Percentiles rank a stretch among this genome's conserved stretches.
Evolutionary conservation across 768 basidiomycete genomes (phyloP).

Genomic region (Auriscalpium vulgare): DNA sequence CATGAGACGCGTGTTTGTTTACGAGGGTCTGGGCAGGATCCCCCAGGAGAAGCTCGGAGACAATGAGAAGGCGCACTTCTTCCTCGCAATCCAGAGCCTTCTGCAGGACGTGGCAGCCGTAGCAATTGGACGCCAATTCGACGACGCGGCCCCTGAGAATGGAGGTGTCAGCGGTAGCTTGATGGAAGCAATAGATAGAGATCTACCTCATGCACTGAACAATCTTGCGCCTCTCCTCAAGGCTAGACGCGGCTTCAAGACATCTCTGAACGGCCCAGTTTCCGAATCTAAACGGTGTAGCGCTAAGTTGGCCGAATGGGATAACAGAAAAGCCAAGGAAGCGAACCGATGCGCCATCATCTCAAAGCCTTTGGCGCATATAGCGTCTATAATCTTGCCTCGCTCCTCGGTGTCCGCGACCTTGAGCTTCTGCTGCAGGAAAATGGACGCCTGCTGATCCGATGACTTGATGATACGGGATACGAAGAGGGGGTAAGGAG

Average conservation of each 20-base stretch:
- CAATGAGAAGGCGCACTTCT: conserved; percentile 74
- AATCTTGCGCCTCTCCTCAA: conserved; percentile 72
- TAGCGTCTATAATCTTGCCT: conserved; percentile 80
- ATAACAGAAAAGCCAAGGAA: conserved; percentile 1
- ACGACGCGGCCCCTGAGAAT: conserved; percentile 64
- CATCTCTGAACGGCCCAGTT: conserved; percentile 91
- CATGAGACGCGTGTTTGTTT: conserved; percentile 87
- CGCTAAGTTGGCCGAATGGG: too few species aligned
- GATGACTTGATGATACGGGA: conserved; percentile 82
- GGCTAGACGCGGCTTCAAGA: conserved; percentile 67
- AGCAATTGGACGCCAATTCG: conserved; percentile 82
- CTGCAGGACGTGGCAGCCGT: conserved; percentile 84
- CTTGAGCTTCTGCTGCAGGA: conserved; percentile 85
- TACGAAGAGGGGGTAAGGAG: conserved; percentile 77
- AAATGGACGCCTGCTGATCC: conserved; percentile 87
- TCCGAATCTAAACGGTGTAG: conserved; percentile 51
- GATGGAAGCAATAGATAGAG: not conserved
- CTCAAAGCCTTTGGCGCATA: conserved; percentile 75
- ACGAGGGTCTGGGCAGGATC: conserved; percentile 83
- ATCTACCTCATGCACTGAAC: conserved; percentile 77
- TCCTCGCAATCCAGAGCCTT: conserved; percentile 90
- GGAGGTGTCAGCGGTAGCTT: not conserved
- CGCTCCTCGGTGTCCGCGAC: conserved; percentile 74
- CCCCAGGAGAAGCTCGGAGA: conserved; percentile 75
- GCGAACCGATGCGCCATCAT: conserved; percentile 85